Evolutionary conservation across 441 rosid genomes (phyloP).

Genomic region (Pelargonium cotyledonis): DNA sequence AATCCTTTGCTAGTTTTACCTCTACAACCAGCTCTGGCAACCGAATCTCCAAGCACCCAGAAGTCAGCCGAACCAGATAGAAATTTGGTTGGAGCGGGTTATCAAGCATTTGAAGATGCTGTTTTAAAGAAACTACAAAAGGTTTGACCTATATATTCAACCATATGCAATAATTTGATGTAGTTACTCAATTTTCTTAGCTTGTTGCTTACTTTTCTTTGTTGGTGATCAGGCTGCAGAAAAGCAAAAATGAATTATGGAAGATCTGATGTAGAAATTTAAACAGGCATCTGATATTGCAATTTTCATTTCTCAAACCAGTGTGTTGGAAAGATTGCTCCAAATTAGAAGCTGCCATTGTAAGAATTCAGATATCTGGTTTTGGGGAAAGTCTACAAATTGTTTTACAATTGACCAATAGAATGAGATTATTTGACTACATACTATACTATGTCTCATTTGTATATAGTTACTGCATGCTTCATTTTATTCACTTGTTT

Average conservation of each 20-base stretch:
- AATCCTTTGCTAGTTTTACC: conserved; percentile 74
- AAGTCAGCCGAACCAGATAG: conserved; percentile 40
- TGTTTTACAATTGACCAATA: no score
- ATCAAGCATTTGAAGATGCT: conserved; percentile 60
- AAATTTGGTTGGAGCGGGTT: conserved; percentile 60
- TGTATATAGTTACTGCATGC: no score
- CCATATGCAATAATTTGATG: not conserved
- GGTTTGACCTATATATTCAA: conserved; percentile 27
- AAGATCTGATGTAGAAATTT: not conserved
- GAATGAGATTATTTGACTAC: no score
- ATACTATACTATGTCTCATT: no score
- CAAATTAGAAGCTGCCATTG: no score
- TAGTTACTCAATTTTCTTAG: not conserved
- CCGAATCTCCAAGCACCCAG: conserved; percentile 30
- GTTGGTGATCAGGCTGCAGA: conserved; percentile 28
- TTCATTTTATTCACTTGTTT: no score
- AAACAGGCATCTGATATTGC: not conserved
- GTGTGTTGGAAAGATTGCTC: not conserved
- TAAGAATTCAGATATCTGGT: no score
- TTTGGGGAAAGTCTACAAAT: no score
- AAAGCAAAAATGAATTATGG: conserved; percentile 19
- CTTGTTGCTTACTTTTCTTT: not conserved
- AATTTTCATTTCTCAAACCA: not conserved
- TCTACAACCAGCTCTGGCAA: conserved; percentile 39
- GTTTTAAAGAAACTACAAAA: conserved; percentile 51